These are phyloP conservation scores for Exophiala viscosa DNA, from an alignment of 2,329 filamentous ascomycete genomes.

Conservation along the genomic window DNA sequence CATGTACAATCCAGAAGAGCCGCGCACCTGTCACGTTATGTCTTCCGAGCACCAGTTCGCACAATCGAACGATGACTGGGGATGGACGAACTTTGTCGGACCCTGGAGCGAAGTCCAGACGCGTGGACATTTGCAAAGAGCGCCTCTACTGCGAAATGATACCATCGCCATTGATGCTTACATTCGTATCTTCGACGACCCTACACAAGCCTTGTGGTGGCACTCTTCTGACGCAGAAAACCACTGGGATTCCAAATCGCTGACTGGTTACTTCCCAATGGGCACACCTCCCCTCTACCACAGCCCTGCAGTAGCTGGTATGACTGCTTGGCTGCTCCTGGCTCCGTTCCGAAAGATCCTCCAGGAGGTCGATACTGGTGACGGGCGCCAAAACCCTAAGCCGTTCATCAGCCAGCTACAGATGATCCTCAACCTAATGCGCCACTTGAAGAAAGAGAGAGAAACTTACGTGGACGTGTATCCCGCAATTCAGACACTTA, in stretches of 20 bases:
- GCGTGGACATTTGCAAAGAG: constrained; percentile 55
- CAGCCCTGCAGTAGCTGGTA: constrained; percentile 49
- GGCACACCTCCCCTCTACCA: constrained; percentile 44
- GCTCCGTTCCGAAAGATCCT: constrained; percentile 57
- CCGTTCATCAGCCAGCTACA: constrained; percentile 51
- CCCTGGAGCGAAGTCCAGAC: constrained; percentile 57
- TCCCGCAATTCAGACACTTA: constrained; percentile 39
- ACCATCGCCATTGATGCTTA: constrained; percentile 61
- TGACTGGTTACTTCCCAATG: constrained; percentile 56
- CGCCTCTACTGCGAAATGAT: constrained; percentile 58
- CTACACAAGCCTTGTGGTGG: constrained; percentile 60
- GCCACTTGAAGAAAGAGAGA: constrained; percentile 40
- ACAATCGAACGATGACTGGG: constrained; percentile 57
- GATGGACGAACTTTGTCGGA: constrained; percentile 60
- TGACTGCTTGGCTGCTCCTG: constrained; percentile 58
- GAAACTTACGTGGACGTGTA: constrained; percentile 42
- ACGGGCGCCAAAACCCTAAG: constrained; percentile 41
- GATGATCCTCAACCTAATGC: constrained; percentile 50
- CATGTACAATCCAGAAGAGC: constrained; percentile 61
- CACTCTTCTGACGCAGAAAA: constrained; percentile 50
- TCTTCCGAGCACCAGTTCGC: constrained; percentile 59
- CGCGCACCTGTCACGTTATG: constrained; percentile 55
- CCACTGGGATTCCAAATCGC: constrained; percentile 53
- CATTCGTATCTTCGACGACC: constrained; percentile 58
- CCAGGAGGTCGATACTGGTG: constrained; percentile 43